These are phyloP conservation scores for Neurospora discreta DNA, from an alignment of 495 filamentous ascomycete species.

Conservation along the genomic window DNA sequence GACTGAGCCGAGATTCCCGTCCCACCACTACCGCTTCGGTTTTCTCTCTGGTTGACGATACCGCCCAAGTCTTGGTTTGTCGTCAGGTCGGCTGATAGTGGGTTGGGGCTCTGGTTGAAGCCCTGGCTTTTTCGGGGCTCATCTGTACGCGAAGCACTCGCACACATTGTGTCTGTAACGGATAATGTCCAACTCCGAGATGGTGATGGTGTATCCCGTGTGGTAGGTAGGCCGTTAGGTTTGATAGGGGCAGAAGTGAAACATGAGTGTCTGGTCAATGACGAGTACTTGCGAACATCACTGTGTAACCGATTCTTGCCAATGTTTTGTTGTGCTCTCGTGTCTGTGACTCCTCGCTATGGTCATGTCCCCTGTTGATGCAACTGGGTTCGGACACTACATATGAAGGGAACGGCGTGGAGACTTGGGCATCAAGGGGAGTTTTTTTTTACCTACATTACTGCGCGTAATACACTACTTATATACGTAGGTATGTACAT, in stretches of 20 bases:
- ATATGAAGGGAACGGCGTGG: no score
- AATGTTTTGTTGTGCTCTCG: not conserved
- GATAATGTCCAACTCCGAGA: not conserved
- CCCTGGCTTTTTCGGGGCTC: conserved; percentile 39
- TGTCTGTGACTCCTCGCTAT: no score
- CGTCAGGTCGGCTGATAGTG: conserved; percentile 42
- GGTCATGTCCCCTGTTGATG: no score
- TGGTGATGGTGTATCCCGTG: not conserved
- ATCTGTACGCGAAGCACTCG: conserved; percentile 41
- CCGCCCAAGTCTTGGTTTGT: conserved; percentile 49
- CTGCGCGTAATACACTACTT: no score
- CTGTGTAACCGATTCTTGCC: not conserved
- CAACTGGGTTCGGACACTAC: no score
- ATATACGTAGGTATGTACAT: no score
- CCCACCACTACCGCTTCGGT: not conserved
- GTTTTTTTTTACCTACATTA: no score
- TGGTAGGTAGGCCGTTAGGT: not conserved
- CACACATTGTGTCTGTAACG: conserved; percentile 33
- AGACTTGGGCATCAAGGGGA: no score
- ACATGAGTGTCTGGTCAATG: not conserved
- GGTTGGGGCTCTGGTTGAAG: conserved; percentile 47
- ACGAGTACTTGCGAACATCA: not conserved
- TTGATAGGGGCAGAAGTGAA: not conserved
- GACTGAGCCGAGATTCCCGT: not conserved
- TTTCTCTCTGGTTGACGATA: conserved; percentile 40